Evolutionary conservation across 257 asterid genomes (phyloP), one percentile per base, ranked within the genome.

Genomic region (Solanum pennellii): DNA sequence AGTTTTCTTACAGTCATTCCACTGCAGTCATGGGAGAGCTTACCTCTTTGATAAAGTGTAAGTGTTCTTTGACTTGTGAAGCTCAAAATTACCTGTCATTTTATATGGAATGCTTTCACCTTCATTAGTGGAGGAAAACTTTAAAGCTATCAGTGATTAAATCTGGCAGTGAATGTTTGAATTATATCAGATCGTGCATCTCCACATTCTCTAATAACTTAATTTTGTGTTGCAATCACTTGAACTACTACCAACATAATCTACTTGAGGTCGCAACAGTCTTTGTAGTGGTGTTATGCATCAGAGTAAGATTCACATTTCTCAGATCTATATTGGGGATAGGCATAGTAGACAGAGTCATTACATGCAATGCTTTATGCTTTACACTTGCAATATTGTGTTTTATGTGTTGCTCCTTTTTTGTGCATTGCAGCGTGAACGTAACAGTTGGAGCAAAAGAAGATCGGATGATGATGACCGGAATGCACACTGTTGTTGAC

Each of bases 401-500:
- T 82, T 9, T 72, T 49, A 18, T 73, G 18, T 44, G 14, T 35
- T 83, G 9, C 42, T 79, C 41, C 85, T 29, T 41, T 80, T 49
- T 80, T 80, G 69, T 20, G 27, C 69, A 15, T 49, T 49, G 85
- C 82, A 95, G 99, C 33, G 98, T 94, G 89, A 96, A 95, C 87
- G 93, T 96, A 29, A 93, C 94, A 3, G 13, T 80, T 49, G 98
- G 98, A 88, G 94, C 92, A 88, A 91, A 88, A 91, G 99, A 93
- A 91, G 94, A 93, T 11, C 91, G 98, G 84, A 83, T 91, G 94
- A 94, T 95, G 98, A 91, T 92, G 82, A 96, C 98, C 47, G 98
- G 99, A 83, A 39, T 92, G 93, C 98, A 96, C 90, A 93, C 94
- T 23, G 98, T 96, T 10, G 96, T 86, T 27, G 99, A 96, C 93